Evolutionary conservation across 805 yeast genomes (phyloP), one percentile per base, ranked within the genome.

Genomic region (Pichia scutulata): DNA sequence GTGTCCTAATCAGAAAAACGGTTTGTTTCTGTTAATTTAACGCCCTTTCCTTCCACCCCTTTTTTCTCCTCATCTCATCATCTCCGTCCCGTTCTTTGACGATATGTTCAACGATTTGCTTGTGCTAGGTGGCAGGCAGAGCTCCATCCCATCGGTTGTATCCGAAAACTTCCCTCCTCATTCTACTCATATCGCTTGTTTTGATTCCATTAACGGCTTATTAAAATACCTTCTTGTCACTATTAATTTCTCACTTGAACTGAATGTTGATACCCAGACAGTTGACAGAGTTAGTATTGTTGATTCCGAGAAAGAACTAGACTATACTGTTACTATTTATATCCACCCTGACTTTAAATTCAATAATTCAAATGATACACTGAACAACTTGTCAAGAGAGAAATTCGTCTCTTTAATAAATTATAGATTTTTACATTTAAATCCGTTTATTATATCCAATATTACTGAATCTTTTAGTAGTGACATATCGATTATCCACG

Each of bases 361-460:
- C 5, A 28, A 24, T 22, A 21, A 22, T 25, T 21, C 28, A 10
- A 30, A 49, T 37, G 8, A 21, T 36, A 26, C 39, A 19, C 13
- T 45, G 7, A 43, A 46, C 13, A 21, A 22, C 9, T 36, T 52
- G 19, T n/a, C 28, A 50, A 4, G 41, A 25, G 23, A 53, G 25
- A 40, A 40, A 14, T 16, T 56, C 37, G 26, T 44, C 41, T 39
- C 40, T 37, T 43, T 63, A 19, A 39, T 62, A 8, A 54, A 56
- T 23, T 45, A 48, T n/a, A 58, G 70, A 48, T 66, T 66, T 46
- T 54, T 54, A 41, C 64, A 66, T 52, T 44, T 66, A 26, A 66
- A 62, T 53, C 54, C 59, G 9, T 55, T 55, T 3, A 53, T 63
- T 25, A 26, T 52, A 4, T 21, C 44, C 2, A 26, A 56, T 8